Base-by-base conservation (phyloP, 2,329 filamentous ascomycete genomes). In the Aureobasidium mangrovei region DNA sequence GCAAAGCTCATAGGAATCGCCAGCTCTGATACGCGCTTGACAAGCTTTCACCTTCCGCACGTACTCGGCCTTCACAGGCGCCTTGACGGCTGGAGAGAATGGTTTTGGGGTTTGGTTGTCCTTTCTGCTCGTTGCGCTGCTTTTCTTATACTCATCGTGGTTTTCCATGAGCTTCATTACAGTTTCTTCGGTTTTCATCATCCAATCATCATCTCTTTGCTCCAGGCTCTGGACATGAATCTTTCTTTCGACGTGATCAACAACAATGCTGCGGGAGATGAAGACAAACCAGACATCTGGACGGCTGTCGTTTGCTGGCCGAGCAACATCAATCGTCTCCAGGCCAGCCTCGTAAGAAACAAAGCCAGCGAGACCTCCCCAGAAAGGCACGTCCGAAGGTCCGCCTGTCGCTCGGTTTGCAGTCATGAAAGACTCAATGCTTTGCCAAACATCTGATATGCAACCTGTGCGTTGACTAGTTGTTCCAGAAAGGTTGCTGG, bases 1-100 rank as follows among this genome's bases (percentile, higher is more conserved):
- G 61, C 88, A 94, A 5, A 95, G 77, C 65, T 95, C 89, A 67
- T 95, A 95, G 0, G 88, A 90, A 58, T 91, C 83, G 10, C 89
- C 89, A 0, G 84, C 44, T 5, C 44, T 28, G 18, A 55, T 55
- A 32, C 42, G 43, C 9, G 35, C 32, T 63, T 91, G 85, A 63
- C 88, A 93, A 36, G 72, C 67, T 26, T 74, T 70, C n/a, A 93
- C 84, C 61, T 85, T 81, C 3, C 72, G 68, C 61, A 83, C 82
- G 64, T 93, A 94, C 3, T 61, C 39, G 31, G 55, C 27, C 41
- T 65, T 58, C 41, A 64, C 60, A 0, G 65, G 65, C 7, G 59
- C 60, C 35, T 40, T 42, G 8, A 61, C 39, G 7, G 58, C 51
- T 32, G 42, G 40, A 18, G 44, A 33, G 5, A 59, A 42, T 26